Percentiles rank a stretch among this genome's conserved stretches.
Evolutionary conservation across 345 rosid genomes (phyloP).

Genomic region (Pelargonium nanum): DNA sequence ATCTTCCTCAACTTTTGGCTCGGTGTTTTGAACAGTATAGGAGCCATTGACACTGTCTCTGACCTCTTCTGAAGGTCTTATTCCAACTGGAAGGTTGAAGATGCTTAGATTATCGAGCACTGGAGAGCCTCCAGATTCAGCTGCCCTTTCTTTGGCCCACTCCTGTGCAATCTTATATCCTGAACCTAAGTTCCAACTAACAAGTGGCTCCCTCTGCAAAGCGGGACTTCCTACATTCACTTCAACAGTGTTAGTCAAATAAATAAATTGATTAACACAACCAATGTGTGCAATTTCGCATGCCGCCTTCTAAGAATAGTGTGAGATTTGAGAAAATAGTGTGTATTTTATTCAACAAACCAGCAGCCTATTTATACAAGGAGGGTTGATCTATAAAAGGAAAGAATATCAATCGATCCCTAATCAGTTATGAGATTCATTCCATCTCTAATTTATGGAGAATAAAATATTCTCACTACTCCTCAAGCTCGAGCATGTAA

Average conservation of each 20-base stretch:
- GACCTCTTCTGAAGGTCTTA: constrained; percentile 47
- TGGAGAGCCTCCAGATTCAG: constrained; percentile 38
- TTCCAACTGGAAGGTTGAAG: constrained; percentile 80
- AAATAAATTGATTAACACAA: constrained; percentile 9
- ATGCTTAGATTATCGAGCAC: constrained; percentile 43
- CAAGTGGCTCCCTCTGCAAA: constrained; percentile 56
- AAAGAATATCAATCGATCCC: too few species aligned
- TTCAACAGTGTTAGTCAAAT: constrained; percentile 6
- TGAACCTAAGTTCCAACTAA: constrained; percentile 53
- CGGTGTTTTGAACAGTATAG: constrained; percentile 18
- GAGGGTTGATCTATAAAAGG: too few species aligned
- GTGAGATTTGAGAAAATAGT: too few species aligned
- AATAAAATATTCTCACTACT: too few species aligned
- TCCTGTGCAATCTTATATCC: constrained; percentile 56
- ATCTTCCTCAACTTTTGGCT: constrained; percentile 27
- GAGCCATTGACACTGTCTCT: constrained; percentile 21
- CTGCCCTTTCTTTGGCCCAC: constrained; percentile 60
- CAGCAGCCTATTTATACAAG: too few species aligned
- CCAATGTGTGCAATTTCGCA: not conserved
- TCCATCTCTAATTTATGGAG: too few species aligned
- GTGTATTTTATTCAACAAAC: too few species aligned
- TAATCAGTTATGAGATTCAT: too few species aligned
- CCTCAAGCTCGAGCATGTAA: too few species aligned
- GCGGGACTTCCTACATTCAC: constrained; percentile 40
- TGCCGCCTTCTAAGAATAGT: not conserved